Evolutionary conservation across 2,329 filamentous ascomycete species (phyloP).

Genomic region (Colletotrichum endophyticum): DNA sequence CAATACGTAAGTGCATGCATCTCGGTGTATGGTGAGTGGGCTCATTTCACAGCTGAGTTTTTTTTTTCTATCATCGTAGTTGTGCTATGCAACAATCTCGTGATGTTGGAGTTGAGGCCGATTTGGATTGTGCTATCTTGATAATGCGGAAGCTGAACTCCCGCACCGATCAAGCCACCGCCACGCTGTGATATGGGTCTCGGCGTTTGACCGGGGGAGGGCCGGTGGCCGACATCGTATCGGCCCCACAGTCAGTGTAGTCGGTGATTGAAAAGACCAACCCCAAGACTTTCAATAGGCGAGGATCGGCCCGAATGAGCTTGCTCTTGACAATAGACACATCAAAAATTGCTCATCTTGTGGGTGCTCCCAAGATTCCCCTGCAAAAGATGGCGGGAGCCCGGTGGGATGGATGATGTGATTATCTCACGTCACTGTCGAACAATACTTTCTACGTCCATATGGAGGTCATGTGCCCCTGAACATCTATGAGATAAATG

Average conservation of each 20-base stretch:
- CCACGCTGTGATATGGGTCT: background rate
- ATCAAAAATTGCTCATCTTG: background rate
- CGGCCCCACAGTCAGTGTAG: background rate
- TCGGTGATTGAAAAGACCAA: background rate
- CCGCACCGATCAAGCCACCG: background rate
- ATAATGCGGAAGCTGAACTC: background rate
- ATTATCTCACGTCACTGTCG: background rate
- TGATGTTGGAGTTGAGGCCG: background rate
- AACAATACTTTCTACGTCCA: background rate
- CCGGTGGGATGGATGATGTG: background rate
- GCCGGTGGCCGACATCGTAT: background rate
- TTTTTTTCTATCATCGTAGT: background rate
- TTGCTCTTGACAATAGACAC: background rate
- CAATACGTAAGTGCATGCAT: background rate
- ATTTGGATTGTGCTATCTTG: background rate
- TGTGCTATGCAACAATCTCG: background rate
- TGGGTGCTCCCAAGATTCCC: background rate
- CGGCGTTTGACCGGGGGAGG: background rate
- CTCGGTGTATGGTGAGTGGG: background rate
- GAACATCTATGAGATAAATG: background rate
- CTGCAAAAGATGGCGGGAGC: background rate
- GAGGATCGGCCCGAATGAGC: background rate
- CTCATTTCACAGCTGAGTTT: background rate
- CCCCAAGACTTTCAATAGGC: background rate
- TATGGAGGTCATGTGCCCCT: background rate